Evolutionary conservation across 305 asterid species (phyloP).

Genomic region (Fraxinus xanthoxyloides): DNA sequence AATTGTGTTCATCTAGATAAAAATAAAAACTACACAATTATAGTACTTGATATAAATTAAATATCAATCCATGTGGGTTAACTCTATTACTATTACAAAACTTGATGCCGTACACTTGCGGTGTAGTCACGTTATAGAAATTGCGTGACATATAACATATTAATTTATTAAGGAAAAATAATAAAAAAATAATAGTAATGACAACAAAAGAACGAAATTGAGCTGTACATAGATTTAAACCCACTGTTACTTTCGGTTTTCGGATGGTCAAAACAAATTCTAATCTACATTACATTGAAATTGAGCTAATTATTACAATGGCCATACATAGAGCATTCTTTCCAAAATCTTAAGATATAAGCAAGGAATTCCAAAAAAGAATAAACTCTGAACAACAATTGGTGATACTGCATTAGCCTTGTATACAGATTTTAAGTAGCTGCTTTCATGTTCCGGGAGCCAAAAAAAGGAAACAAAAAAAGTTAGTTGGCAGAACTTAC

Average conservation of each 20-base stretch:
- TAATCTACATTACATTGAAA: slow-evolving; percentile 26
- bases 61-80: not conserved
- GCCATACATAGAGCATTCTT: not conserved
- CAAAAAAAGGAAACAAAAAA: slow-evolving; percentile 5
- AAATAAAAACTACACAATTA: not conserved
- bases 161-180: not conserved
- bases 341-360: not conserved
- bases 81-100: no score
- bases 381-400: slow-evolving; percentile 2
- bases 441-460: slow-evolving; percentile 8
- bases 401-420: slow-evolving; percentile 17
- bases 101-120: no score
- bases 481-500: slow-evolving; percentile 33
- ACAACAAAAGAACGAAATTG: not conserved
- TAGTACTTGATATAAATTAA: no score
- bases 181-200: not conserved
- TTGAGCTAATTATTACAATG: slow-evolving; percentile 3
- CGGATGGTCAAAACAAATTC: slow-evolving; percentile 17
- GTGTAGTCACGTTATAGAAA: no score
- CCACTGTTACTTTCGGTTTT: slow-evolving; percentile 1
- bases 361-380: slow-evolving; percentile 21
- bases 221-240: slow-evolving; percentile 15
- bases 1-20: no score
- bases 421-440: slow-evolving; percentile 11
- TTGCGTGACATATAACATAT: not conserved